These are phyloP conservation scores for Somion occarium DNA, from an alignment of 1,284 basidiomycete genomes.

Conservation along the genomic window DNA sequence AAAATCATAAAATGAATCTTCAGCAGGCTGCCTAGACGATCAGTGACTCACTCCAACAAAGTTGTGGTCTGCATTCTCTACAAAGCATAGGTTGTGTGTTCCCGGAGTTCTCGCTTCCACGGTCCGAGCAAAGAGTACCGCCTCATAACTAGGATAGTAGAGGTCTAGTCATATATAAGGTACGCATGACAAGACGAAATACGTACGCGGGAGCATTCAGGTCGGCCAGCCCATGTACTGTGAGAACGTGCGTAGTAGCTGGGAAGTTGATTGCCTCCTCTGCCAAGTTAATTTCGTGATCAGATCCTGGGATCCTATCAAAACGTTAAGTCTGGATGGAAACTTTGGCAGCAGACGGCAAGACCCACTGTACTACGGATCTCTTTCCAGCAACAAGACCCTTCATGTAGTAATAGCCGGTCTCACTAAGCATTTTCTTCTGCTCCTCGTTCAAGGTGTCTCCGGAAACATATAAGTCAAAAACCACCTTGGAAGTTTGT, in stretches of 20 bases:
- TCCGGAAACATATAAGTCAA: too few species aligned
- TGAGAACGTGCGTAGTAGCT: conserved; percentile 71
- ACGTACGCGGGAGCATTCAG: conserved; percentile 61
- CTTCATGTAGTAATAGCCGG: conserved; percentile 56
- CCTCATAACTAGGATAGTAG: conserved; percentile 17
- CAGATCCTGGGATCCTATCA: conserved; percentile 59
- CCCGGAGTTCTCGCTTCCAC: conserved; percentile 52
- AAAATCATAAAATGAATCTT: neutral
- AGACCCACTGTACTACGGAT: conserved; percentile 30
- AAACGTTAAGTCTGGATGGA: conserved; percentile 31
- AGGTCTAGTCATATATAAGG: neutral
- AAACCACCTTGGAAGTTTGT: too few species aligned
- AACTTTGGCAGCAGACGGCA: neutral
- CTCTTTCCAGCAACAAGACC: conserved; percentile 56
- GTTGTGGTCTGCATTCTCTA: conserved; percentile 74
- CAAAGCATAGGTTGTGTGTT: conserved; percentile 60
- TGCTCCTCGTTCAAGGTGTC: neutral
- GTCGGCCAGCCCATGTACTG: conserved; percentile 65
- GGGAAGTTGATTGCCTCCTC: conserved; percentile 25
- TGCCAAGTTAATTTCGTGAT: conserved; percentile 49
- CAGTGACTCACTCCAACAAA: conserved; percentile 44
- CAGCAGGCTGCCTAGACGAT: neutral
- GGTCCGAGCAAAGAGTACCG: conserved; percentile 58
- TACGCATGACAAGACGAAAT: neutral
- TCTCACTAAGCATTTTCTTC: conserved; percentile 42